These are phyloP conservation scores for Pseudocercospora musae DNA, from an alignment of 2,329 filamentous ascomycete species.

Conservation along the genomic window DNA sequence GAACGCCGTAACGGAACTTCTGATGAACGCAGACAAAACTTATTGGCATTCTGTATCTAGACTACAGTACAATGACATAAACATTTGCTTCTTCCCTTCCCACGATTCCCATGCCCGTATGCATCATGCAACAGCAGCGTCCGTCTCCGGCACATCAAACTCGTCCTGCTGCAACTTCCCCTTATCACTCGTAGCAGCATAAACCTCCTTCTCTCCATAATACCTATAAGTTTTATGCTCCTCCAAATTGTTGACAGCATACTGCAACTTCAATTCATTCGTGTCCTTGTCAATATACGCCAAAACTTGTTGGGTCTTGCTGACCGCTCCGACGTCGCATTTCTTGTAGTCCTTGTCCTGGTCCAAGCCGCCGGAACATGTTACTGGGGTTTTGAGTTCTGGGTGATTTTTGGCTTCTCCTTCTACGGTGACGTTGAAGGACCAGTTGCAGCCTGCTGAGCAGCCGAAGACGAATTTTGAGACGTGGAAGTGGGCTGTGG, in stretches of 20 bases:
- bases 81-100: background rate
- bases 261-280: slow-evolving; percentile 23
- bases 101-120: background rate
- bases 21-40: background rate
- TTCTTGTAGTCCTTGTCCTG: slow-evolving; percentile 24
- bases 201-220: slow-evolving; percentile 23
- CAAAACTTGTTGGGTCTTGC: slow-evolving; percentile 14
- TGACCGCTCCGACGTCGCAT: slow-evolving; percentile 15
- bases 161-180: slow-evolving; percentile 18
- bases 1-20: background rate
- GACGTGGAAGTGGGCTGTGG: slow-evolving; percentile 18
- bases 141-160: slow-evolving; percentile 21
- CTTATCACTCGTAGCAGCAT: slow-evolving; percentile 22
- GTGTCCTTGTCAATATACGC: slow-evolving; percentile 24
- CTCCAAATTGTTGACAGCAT: slow-evolving; percentile 12
- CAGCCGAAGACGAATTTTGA: slow-evolving; percentile 29
- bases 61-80: background rate
- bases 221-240: slow-evolving; percentile 12
- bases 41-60: background rate
- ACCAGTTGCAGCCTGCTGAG: slow-evolving; percentile 23
- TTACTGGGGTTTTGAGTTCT: slow-evolving; percentile 11
- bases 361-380: slow-evolving; percentile 19
- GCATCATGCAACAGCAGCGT: slow-evolving; percentile 18
- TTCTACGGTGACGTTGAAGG: slow-evolving; percentile 22
- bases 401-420: slow-evolving; percentile 20